Percentiles rank a stretch among this genome's conserved stretches.
Evolutionary conservation across 202 grass and related monocot genomes (phyloP).

Genomic region (Thinopyrum obtusiflorum): DNA sequence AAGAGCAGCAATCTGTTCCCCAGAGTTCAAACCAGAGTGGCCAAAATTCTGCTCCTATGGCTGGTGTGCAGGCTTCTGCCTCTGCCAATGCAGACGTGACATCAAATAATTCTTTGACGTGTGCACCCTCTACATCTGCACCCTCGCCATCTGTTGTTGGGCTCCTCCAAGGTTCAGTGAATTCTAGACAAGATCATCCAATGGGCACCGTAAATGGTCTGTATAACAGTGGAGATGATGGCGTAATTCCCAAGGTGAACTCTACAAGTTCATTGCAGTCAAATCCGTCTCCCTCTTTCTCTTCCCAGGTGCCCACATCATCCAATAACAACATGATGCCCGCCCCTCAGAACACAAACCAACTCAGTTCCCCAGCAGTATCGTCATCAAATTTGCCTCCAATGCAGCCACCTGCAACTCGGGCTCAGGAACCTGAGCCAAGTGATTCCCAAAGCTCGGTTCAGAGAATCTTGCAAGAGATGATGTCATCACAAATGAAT

Average conservation of each 20-base stretch:
- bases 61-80: slow-evolving; percentile 55
- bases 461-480: slow-evolving; percentile 78
- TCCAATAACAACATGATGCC: slow-evolving; percentile 71
- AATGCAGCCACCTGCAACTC: slow-evolving; percentile 53
- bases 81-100: slow-evolving; percentile 59
- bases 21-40: slow-evolving; percentile 64
- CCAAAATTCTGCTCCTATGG: slow-evolving; percentile 51
- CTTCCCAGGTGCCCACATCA: slow-evolving; percentile 41
- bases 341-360: slow-evolving; percentile 48
- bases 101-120: slow-evolving; percentile 60
- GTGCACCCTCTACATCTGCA: slow-evolving; percentile 50
- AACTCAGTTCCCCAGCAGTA: slow-evolving; percentile 46
- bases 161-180: slow-evolving; percentile 61
- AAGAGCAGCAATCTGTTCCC: slow-evolving; percentile 54
- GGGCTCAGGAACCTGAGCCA: slow-evolving; percentile 57
- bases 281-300: slow-evolving; percentile 54
- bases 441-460: slow-evolving; percentile 86
- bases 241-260: slow-evolving; percentile 54
- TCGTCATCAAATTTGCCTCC: slow-evolving; percentile 54
- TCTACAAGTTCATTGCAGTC: slow-evolving; percentile 67
- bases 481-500: slow-evolving; percentile 87
- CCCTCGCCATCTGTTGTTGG: slow-evolving; percentile 43
- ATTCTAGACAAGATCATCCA: slow-evolving; percentile 61
- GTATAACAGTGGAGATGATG: slow-evolving; percentile 43
- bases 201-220: slow-evolving; percentile 38